Evolutionary conservation across 768 basidiomycete species (phyloP).

Genomic region (Amanita rubescens): DNA sequence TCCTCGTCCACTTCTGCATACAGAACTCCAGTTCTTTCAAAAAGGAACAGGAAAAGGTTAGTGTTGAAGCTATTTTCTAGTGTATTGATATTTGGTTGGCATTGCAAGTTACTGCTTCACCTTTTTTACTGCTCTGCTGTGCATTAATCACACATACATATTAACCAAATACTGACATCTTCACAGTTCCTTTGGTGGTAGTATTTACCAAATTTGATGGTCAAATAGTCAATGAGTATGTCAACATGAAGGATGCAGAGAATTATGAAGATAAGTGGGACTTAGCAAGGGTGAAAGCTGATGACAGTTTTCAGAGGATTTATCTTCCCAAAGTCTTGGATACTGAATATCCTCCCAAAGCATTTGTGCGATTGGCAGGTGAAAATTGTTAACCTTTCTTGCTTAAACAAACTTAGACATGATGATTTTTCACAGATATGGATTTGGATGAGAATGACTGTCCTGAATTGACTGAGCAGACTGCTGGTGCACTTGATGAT

Average conservation of each 20-base stretch:
- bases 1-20: slow-evolving; percentile 18
- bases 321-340: not conserved
- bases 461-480: slow-evolving; percentile 13
- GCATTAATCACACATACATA: no score
- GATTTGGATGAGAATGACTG: slow-evolving; percentile 7
- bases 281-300: slow-evolving; percentile 10
- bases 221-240: slow-evolving; percentile 16
- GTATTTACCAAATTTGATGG: slow-evolving; percentile 33
- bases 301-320: slow-evolving; percentile 11
- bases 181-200: slow-evolving; percentile 29
- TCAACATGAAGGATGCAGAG: not conserved
- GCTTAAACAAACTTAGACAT: no score
- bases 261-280: slow-evolving; percentile 7
- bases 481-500: slow-evolving; percentile 13
- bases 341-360: not conserved
- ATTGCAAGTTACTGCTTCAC: no score
- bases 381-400: not conserved
- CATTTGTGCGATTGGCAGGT: not conserved
- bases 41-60: slow-evolving; percentile 19
- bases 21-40: slow-evolving; percentile 25
- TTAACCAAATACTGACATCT: no score
- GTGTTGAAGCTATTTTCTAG: not conserved
- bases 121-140: no score
- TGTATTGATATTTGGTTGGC: no score
- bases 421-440: slow-evolving; percentile 11